Evolutionary conservation across 805 yeast species (phyloP).

Genomic region (Danielia oregonensis): DNA sequence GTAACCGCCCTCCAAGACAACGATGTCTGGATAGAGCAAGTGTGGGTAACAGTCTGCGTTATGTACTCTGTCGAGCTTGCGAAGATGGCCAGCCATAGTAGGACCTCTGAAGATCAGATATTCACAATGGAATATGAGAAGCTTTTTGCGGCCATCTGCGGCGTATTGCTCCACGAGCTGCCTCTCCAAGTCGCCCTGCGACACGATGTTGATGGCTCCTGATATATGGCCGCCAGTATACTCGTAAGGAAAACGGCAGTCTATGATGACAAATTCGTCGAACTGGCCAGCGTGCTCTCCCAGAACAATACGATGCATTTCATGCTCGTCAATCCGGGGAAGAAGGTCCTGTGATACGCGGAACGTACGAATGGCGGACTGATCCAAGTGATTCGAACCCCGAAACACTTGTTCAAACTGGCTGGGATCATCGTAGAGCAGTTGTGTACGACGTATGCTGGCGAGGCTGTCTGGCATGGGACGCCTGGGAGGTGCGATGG

Average conservation of each 20-base stretch:
- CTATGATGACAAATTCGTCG: conserved; percentile 60
- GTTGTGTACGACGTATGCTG: conserved; percentile 57
- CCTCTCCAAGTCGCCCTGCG: conserved; percentile 64
- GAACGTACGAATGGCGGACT: conserved; percentile 28
- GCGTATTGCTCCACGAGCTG: conserved; percentile 35
- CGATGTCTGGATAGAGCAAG: conserved; percentile 82
- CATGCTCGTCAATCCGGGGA: conserved; percentile 61
- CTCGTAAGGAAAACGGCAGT: conserved; percentile 92
- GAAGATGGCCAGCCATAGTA: conserved; percentile 77
- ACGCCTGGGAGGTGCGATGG: too few species aligned
- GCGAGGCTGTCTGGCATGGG: conserved; percentile 16
- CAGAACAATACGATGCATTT: conserved; percentile 54
- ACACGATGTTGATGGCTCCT: conserved; percentile 74
- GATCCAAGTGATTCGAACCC: conserved; percentile 30
- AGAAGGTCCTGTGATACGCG: conserved; percentile 51
- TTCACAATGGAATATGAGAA: conserved; percentile 91
- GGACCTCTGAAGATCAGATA: conserved; percentile 95
- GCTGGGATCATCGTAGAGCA: conserved; percentile 53
- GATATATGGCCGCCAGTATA: conserved; percentile 89
- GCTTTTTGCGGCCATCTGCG: conserved; percentile 24
- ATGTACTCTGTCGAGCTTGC: conserved; percentile 75
- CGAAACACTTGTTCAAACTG: conserved; percentile 5
- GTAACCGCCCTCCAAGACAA: conserved; percentile 90
- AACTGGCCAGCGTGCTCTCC: conserved; percentile 49
- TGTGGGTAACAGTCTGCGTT: conserved; percentile 77